phyloP scores from a whole-genome alignment of 1,139 yeast genomes.

The Yamadazyma triangularis region DNA sequence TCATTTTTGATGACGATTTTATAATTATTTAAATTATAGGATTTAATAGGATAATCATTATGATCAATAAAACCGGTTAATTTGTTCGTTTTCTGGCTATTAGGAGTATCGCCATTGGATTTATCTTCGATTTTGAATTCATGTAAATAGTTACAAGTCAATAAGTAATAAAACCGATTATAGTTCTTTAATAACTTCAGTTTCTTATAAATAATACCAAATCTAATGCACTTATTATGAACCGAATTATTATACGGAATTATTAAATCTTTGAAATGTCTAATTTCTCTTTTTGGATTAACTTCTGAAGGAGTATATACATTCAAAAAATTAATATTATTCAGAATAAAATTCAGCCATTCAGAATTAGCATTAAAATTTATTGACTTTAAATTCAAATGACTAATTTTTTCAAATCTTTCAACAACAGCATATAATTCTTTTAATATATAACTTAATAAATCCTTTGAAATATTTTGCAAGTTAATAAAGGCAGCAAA shows the following conservation, averaged over 20 bases:
- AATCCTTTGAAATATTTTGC: slow-evolving; percentile 41
- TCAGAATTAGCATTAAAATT: slow-evolving; percentile 19
- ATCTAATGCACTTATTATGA: slow-evolving; percentile 43
- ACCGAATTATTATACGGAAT: slow-evolving; percentile 36
- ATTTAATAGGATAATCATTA: slow-evolving; percentile 38
- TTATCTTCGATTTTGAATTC: slow-evolving; percentile 37
- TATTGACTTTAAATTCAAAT: slow-evolving; percentile 17
- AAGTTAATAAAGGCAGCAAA: slow-evolving; percentile 42
- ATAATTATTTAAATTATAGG: slow-evolving; percentile 42
- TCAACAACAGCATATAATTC: slow-evolving; percentile 33
- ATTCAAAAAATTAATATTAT: slow-evolving; percentile 35
- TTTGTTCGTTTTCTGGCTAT: slow-evolving; percentile 16
- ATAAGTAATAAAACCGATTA: slow-evolving; percentile 33
- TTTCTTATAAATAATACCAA: slow-evolving; percentile 41
- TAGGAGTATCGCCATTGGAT: slow-evolving; percentile 2
- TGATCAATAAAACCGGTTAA: slow-evolving; percentile 41
- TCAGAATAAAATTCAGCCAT: slow-evolving; percentile 38
- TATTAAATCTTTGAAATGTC: slow-evolving; percentile 25
- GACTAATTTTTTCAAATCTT: slow-evolving; percentile 25
- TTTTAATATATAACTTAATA: slow-evolving; percentile 35
- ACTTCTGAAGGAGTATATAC: slow-evolving; percentile 17
- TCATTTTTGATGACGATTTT: slow-evolving; percentile 30
- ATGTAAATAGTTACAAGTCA: slow-evolving; percentile 44
- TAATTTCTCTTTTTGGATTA: slow-evolving; percentile 25
- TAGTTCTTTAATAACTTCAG: slow-evolving; percentile 40